A percentile compares a stretch with the other conserved stretches of the same genome.
These are phyloP conservation scores for Lizonia empirigonia DNA, from an alignment of 2,329 filamentous ascomycete genomes.

Conservation along the genomic window DNA sequence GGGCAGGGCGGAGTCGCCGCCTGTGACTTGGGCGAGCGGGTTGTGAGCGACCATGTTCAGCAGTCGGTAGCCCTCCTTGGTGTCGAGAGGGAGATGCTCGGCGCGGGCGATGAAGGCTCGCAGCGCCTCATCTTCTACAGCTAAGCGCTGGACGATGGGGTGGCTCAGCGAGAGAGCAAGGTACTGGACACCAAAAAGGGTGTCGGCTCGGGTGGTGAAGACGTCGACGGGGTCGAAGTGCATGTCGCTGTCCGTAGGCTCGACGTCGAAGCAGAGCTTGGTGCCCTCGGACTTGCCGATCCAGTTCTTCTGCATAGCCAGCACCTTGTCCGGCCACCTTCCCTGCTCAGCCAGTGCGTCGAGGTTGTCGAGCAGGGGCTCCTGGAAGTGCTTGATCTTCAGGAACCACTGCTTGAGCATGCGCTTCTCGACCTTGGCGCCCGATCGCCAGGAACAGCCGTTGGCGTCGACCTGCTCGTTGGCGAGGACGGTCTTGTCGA, in stretches of 20 bases:
- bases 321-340: slow-evolving; percentile 81
- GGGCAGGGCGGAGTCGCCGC: slow-evolving; percentile 64
- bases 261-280: slow-evolving; percentile 71
- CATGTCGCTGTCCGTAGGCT: slow-evolving; percentile 46
- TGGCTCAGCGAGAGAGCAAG: slow-evolving; percentile 77
- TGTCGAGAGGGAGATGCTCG: slow-evolving; percentile 60
- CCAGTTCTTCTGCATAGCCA: slow-evolving; percentile 87
- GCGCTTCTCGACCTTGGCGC: slow-evolving; percentile 79
- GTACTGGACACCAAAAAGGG: slow-evolving; percentile 86
- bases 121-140: slow-evolving; percentile 65
- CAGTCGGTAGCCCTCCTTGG: slow-evolving; percentile 70
- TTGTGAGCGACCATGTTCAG: slow-evolving; percentile 48
- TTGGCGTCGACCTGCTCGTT: slow-evolving; percentile 93
- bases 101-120: slow-evolving; percentile 68
- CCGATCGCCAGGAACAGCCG: slow-evolving; percentile 85
- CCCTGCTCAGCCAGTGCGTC: slow-evolving; percentile 66
- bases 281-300: slow-evolving; percentile 79
- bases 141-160: slow-evolving; percentile 67
- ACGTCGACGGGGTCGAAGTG: slow-evolving; percentile 65
- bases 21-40: slow-evolving; percentile 59
- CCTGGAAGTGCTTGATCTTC: slow-evolving; percentile 78
- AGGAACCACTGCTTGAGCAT: slow-evolving; percentile 89
- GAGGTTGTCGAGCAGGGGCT: slow-evolving; percentile 73
- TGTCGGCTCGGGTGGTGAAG: slow-evolving; percentile 85
- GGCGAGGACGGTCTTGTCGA: slow-evolving; percentile 86